Base-by-base conservation (phyloP, 306 rosid genomes). In the Quercus aquifolioides region DNA sequence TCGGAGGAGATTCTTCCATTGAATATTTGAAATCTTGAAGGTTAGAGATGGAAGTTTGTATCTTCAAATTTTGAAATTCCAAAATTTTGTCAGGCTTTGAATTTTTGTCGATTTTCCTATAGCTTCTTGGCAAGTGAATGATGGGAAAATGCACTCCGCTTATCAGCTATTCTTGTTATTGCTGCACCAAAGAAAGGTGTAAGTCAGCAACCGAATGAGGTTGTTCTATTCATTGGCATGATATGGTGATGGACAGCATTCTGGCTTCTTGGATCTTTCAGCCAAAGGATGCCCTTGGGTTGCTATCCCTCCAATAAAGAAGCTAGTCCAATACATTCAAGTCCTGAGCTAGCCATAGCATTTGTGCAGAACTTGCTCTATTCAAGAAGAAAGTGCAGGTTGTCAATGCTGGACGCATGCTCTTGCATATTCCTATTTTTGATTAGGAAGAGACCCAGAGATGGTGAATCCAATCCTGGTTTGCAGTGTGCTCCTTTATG, bases 1-100 rank as follows among this genome's bases (percentile, higher is more conserved):
- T 84, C 94, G 96, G 73, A 89, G 81, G 87, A 86, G 99, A 86
- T 92, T 92, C 84, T 88, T 90, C 75, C 91, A 86, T 77, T 90
- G 81, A 91, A 81, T 55, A 35, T 69, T 52, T 51, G 25, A 17
- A 17, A 60, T 30, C 67, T 55, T 64, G 56, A 69, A 71, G 80
- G 74, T 85, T 26, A 13, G 28, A 68, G 17, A 68, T 68, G 72
- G 12, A 68, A 5, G 10, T n/a, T 19, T 35, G 52, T 68, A 18
- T 60, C 33, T 10, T 33, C 23, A 68, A 69, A 64, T 72, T 74
- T 55, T 19, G 9, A 43, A 21, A n/a, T 73, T 69, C 46, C 80
- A 52, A 59, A 33, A 15, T 57, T 19, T 49, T 69, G 54, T 56
- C 60, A 69, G 17, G 56, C 71, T 17, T 55, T 2, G 49, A 41